A percentile compares a stretch with the other conserved stretches of the same genome.
Conservation (phyloP, 1,284 basidiomycete genomes). For the Ceratorhiza oryzae-sativae region DNA sequence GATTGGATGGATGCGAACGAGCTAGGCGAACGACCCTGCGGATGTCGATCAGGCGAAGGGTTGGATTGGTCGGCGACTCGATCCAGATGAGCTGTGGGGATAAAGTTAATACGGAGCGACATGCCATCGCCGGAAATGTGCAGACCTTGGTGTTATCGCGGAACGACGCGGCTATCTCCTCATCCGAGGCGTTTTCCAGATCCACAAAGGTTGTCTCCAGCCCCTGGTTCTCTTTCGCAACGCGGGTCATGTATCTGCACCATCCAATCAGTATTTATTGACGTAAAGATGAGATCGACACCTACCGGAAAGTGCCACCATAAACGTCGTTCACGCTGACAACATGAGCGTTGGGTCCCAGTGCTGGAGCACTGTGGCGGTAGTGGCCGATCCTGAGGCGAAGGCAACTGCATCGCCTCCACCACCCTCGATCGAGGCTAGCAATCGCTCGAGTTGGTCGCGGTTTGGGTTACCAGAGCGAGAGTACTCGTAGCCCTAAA, state of each 20-base stretch:
- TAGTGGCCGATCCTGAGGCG: slow-evolving; percentile 85
- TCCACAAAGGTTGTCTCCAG: slow-evolving; percentile 87
- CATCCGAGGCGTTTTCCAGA: slow-evolving; percentile 72
- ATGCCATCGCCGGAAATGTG: neutral
- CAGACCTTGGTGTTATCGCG: slow-evolving; percentile 80
- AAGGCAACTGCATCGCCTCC: slow-evolving; percentile 81
- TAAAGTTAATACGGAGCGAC: slow-evolving; percentile 49
- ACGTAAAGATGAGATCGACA: neutral
- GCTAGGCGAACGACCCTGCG: slow-evolving; percentile 66
- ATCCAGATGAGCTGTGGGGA: slow-evolving; percentile 82
- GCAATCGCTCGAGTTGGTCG: slow-evolving; percentile 69
- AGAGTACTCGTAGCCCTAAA: slow-evolving; percentile 90
- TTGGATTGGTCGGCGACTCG: slow-evolving; percentile 95
- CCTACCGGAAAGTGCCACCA: slow-evolving; percentile 89
- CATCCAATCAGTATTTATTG: slow-evolving; percentile 43
- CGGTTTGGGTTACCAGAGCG: slow-evolving; percentile 92
- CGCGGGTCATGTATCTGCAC: slow-evolving; percentile 62
- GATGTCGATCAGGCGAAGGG: slow-evolving; percentile 86
- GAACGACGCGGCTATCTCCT: slow-evolving; percentile 69
- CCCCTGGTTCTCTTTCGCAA: slow-evolving; percentile 75
- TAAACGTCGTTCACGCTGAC: slow-evolving; percentile 92
- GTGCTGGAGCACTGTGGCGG: slow-evolving; percentile 82
- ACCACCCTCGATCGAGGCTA: slow-evolving; percentile 78
- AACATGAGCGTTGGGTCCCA: slow-evolving; percentile 80
- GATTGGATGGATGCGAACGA: slow-evolving; percentile 62